Conservation (phyloP, 1,284 basidiomycete species). For the Naganishia sp. region DNA sequence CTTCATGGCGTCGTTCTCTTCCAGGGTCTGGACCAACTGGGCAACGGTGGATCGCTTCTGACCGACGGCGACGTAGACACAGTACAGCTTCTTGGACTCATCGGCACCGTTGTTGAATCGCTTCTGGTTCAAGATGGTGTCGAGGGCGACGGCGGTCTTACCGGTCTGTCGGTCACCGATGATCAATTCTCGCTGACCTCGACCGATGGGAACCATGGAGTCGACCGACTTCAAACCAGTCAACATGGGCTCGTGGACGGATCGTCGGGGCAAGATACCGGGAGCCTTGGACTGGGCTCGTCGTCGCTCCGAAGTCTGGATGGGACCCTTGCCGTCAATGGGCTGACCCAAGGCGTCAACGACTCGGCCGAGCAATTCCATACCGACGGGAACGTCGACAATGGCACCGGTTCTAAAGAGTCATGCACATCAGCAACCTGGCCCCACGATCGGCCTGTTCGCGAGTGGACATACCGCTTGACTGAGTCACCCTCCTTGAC, state of each 20-base stretch:
- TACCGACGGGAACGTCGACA: slow-evolving; percentile 98
- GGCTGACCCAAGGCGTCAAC: slow-evolving; percentile 99
- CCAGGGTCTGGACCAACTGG: slow-evolving; percentile 97
- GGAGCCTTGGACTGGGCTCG: slow-evolving; percentile 98
- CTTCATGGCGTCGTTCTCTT: slow-evolving; percentile 99
- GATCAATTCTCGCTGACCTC: slow-evolving; percentile 99
- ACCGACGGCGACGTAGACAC: slow-evolving; percentile 98
- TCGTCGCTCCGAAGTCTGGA: slow-evolving; percentile 86
- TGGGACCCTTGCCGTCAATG: slow-evolving; percentile 98
- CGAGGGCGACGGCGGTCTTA: slow-evolving; percentile 97
- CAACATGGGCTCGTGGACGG: slow-evolving; percentile 99
- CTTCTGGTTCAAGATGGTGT: slow-evolving; percentile 99
- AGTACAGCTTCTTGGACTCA: slow-evolving; percentile 97
- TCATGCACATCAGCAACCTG: background rate
- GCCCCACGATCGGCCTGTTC: background rate
- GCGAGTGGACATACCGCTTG: slow-evolving; percentile 66
- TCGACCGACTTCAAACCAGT: slow-evolving; percentile 99
- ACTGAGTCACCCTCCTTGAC: slow-evolving; percentile 99
- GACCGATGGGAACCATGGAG: slow-evolving; percentile 99
- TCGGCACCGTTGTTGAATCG: slow-evolving; percentile 98
- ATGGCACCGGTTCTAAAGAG: slow-evolving; percentile 78
- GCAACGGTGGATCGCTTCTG: slow-evolving; percentile 99
- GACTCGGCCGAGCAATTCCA: slow-evolving; percentile 93
- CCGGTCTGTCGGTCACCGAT: slow-evolving; percentile 99
- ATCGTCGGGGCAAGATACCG: slow-evolving; percentile 97